Base-by-base conservation (phyloP, 148 eudicot species). In the Cornus florida region DNA sequence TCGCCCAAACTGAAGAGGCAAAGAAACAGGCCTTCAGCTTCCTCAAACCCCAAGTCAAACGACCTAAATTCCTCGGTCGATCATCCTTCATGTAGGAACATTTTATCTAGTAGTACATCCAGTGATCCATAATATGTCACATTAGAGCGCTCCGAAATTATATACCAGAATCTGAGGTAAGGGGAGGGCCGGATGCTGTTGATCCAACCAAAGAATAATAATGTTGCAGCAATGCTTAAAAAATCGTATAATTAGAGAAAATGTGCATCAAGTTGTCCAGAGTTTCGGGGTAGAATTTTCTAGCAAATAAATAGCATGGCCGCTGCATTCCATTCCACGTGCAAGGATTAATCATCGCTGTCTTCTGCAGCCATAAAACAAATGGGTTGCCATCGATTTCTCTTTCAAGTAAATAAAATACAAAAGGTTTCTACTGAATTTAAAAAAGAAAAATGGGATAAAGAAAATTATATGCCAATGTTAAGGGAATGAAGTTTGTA, bases 211-310 rank as follows among this genome's bases (percentile, higher is more conserved):
- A 82, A 80, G 74, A 83, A 88, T 79, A 59, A 75, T 12, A 59
- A 24, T 53, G 53, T 46, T 13, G 23, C 22, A 62, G 66, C 66
- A 67, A 83, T 66, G 48, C 75, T 87, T 82, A 90, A 74, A 78
- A 73, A 48, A 85, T 75, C 4, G 97, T 92, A 74, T 92, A 90
- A 78, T 88, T 92, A 81, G 98, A 89, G 93, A 94, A 92, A 71
- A 91, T 82, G 39, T 82, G 78, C 60, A 91, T 81, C 91, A 94
- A 77, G 64, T 35, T 89, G 70, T 89, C 88, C 33, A 94, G 84
- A 60, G 98, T 88, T 86, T 94, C 97, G 0, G 97, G 95, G 83
- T 86, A 83, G 84, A 94, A 94, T 79, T 94, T 94, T 75, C 98
- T 82, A 13, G 92, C 98, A 74, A 94, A 94, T 84, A 94, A 89